phyloP scores from a whole-genome alignment of 352 stramenopile genomes.

The Pythium phragmiticola region DNA sequence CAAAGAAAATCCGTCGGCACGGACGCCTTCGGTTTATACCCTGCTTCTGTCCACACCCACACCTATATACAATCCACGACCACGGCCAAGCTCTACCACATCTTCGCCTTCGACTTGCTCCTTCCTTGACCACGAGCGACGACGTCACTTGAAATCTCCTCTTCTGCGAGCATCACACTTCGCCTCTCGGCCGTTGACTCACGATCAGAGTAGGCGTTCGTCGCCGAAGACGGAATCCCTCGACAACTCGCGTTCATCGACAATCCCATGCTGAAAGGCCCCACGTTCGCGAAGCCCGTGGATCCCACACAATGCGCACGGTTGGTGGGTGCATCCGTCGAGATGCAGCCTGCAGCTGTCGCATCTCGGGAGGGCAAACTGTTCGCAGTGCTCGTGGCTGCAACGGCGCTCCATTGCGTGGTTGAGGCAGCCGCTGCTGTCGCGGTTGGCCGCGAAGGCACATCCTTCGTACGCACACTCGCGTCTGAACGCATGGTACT shows the following conservation, averaged over 20 bases:
- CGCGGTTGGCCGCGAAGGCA: constrained; percentile 32
- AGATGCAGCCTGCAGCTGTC: constrained; percentile 48
- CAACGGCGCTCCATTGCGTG: constrained; percentile 47
- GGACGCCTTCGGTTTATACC: neutral
- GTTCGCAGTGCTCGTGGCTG: constrained; percentile 59
- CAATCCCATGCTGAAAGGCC: constrained; percentile 3
- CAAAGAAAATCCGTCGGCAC: too few relatives aligned
- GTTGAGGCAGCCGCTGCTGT: constrained; percentile 42
- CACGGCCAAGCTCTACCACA: constrained; percentile 2
- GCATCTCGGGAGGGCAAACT: constrained; percentile 42
- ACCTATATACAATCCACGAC: constrained; percentile 14
- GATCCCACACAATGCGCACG: constrained; percentile 52
- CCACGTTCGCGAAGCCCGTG: constrained; percentile 22
- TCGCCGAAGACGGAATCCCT: constrained; percentile 20
- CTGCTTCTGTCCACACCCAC: constrained; percentile 5
- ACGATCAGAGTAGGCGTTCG: constrained; percentile 12
- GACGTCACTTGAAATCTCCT: neutral
- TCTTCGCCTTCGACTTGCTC: neutral
- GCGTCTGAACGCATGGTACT: constrained; percentile 46
- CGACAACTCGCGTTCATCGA: constrained; percentile 26
- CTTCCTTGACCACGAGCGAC: neutral
- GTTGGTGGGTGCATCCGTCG: constrained; percentile 46
- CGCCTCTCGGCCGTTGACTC: neutral
- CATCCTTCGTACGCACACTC: constrained; percentile 65
- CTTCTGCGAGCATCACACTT: neutral